Evolutionary conservation across 2,329 filamentous ascomycete genomes (phyloP).

Genomic region (Phyllachora maydis): DNA sequence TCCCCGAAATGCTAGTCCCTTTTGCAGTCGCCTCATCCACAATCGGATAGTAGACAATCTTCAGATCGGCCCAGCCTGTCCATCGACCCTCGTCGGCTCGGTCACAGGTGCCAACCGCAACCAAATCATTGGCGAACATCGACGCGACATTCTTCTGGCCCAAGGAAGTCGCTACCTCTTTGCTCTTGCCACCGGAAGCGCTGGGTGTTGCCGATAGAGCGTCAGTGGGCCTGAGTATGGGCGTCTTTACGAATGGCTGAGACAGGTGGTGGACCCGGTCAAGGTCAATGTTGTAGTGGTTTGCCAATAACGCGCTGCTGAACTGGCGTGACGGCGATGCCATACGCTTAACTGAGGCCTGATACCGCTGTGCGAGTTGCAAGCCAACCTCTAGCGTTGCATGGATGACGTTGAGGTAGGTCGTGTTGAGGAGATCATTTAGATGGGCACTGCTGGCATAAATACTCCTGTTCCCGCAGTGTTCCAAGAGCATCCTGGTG

Average conservation of each 20-base stretch:
- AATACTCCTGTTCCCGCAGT: conserved; percentile 90
- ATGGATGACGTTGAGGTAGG: conserved; percentile 59
- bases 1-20: too few species aligned
- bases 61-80: conserved; percentile 65
- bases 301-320: conserved; percentile 53
- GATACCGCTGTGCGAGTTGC: conserved; percentile 79
- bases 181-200: conserved; percentile 45
- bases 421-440: conserved; percentile 75
- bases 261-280: conserved; percentile 75
- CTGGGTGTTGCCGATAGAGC: conserved; percentile 29
- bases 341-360: conserved; percentile 66
- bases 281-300: conserved; percentile 64
- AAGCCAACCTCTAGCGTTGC: conserved; percentile 62
- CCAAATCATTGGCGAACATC: conserved; percentile 68
- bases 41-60: conserved; percentile 58
- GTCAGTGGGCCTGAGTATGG: conserved; percentile 26
- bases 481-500: conserved; percentile 71
- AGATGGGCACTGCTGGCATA: conserved; percentile 86
- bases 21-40: too few species aligned
- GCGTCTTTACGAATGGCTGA: conserved; percentile 59
- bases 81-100: conserved; percentile 27
- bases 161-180: conserved; percentile 39
- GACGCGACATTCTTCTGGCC: conserved; percentile 26
- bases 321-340: conserved; percentile 43
- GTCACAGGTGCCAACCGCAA: conserved; percentile 46